Conservation (phyloP, 2,329 filamentous ascomycete genomes). For the Alternaria novae-zelandiae region DNA sequence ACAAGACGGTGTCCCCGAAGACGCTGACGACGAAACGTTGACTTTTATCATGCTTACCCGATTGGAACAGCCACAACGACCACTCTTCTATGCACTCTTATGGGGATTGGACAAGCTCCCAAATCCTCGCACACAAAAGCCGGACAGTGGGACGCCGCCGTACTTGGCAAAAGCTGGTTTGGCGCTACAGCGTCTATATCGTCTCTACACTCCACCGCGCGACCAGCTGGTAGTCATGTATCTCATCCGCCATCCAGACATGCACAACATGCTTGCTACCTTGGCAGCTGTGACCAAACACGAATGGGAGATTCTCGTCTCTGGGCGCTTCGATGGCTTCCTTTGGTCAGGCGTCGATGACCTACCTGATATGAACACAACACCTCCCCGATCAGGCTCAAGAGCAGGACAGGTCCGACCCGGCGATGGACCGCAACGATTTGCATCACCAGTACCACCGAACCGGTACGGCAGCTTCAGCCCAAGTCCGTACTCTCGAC, state of each 20-base stretch:
- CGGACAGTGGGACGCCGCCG: conserved; percentile 66
- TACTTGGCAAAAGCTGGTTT: conserved; percentile 76
- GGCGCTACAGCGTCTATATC: conserved; percentile 85
- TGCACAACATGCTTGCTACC: conserved; percentile 87
- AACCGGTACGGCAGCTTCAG: conserved; percentile 50
- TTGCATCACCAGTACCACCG: conserved; percentile 61
- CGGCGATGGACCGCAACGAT: conserved; percentile 46
- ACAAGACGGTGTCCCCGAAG: conserved; percentile 78
- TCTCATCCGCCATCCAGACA: conserved; percentile 78
- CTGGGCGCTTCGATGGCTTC: conserved; percentile 94
- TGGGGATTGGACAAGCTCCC: conserved; percentile 62
- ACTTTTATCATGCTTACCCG: conserved; percentile 93
- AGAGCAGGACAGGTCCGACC: conserved; percentile 52
- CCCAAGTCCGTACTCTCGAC: conserved; percentile 23
- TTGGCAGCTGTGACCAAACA: conserved; percentile 84
- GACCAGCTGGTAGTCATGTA: conserved; percentile 88
- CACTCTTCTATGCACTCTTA: conserved; percentile 82
- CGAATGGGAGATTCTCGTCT: conserved; percentile 97
- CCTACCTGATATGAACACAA: conserved; percentile 36
- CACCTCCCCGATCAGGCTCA: conserved; percentile 31
- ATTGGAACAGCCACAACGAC: conserved; percentile 75
- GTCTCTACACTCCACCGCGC: conserved; percentile 73
- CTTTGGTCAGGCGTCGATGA: conserved; percentile 89
- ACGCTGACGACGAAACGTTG: conserved; percentile 92
- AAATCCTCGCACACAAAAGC: conserved; percentile 70